Evolutionary conservation across 345 rosid genomes (phyloP), one percentile per base, ranked within the genome.

Genomic region (Gossypium longicalyx): DNA sequence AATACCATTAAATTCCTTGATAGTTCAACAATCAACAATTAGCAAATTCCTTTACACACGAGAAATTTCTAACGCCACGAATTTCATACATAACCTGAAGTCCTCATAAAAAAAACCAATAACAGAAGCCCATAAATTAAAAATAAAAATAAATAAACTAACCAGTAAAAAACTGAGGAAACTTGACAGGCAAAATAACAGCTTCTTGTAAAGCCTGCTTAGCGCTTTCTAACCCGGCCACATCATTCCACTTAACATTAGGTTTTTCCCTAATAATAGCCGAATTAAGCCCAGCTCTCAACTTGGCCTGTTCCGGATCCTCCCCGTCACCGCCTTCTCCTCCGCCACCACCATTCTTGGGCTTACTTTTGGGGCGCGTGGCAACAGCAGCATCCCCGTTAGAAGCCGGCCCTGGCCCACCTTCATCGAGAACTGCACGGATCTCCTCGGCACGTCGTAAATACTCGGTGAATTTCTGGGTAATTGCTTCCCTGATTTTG

Each of bases 111-210:
- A 7, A 60, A 51, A 20, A 20, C 19, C 1, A 41, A 56, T 0
- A 3, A 17, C 11, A 41, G 7, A 58, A 16, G 5, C 3, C 34
- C 12, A 0, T 5, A 15, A 29, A 9, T 20, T 9, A 0, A 19
- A 25, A 23, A 58, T 1, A 56, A 62, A 75, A 25, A 52, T 29
- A 67, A 11, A 62, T 19, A 8, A 64, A 69, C 60, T 52, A 41
- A 91, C 97, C 97, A 19, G 97, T 91, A 54, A 91, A 91, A 76
- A 91, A 91, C 77, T 91, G 97, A 8, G 97, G 97, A 70, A 89
- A 91, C 77, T 89, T 91, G 53, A 91, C 97, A 2, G 97, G 97
- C 76, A 91, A 84, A 49, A 91, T 91, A 7, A 91, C 97, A n/a
- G 97, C 97, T 86, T 91, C 97, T 80, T 91, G 93, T 68, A 91